Base-by-base conservation (phyloP, 306 rosid genomes). In the Inga leiocalycina region DNA sequence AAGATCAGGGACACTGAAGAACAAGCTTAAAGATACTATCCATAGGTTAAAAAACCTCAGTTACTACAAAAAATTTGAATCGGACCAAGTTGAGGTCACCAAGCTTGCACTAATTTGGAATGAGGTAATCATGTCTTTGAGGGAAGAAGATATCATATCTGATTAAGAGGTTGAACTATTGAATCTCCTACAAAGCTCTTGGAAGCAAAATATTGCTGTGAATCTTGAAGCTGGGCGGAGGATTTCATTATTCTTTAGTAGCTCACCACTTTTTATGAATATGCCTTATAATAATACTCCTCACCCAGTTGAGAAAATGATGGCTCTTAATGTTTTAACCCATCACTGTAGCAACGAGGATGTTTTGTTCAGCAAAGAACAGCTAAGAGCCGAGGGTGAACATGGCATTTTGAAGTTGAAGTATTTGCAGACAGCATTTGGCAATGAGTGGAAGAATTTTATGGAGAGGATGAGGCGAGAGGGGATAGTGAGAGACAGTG, bases 291-390 rank as follows among this genome's bases (percentile, higher is more conserved):
- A 27, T 27, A 27, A 20, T 56, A 27, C 62, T 19, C 62, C 62
- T 56, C 62, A 56, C 27, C 27, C 27, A 20, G 62, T 94, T 81
- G 98, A 93, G 97, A 96, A 96, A 83, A 96, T 96, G 98, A 87
- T 96, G 94, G 91, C 98, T 57, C 93, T 96, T 82, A 96, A 98
- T 89, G 98, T 96, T 77, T 83, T 93, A 45, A 96, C 99, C 65
- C 99, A 98, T 20, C 93, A 96, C 84, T 96, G 93, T 54, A 92
- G 85, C 27, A 27, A 27, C 71, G 99, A 96, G 76, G 99, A 96
- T 22, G 98, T 94, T 35, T 27, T 91, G 75, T 90, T 30, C 84
- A 89, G 85, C 89, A 93, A 79, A 56, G 62, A 56, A 56, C 62
- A 56, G 8, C 62, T 56, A n/a, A 56, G 62, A 56, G 20, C 62